phyloP scores from a whole-genome alignment of 306 rosid species.

The Rosa persica region DNA sequence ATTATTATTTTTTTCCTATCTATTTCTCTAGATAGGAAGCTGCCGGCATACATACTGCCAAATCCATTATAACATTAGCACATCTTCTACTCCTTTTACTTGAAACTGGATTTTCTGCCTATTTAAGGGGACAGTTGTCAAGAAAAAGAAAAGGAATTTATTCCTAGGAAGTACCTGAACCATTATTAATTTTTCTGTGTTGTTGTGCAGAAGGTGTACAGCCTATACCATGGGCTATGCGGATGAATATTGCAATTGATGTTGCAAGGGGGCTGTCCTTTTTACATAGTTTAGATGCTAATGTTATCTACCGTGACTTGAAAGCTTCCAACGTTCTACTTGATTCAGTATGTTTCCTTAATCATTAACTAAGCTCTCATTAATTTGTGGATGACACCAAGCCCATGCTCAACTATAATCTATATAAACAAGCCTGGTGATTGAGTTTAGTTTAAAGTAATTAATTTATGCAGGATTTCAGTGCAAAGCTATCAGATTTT shows the following conservation, averaged over 20 bases:
- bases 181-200: conserved; percentile 6
- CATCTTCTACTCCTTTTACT: not conserved
- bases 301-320: conserved; percentile 86
- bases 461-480: conserved; percentile 61
- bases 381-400: conserved; percentile 7
- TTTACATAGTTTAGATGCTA: conserved; percentile 68
- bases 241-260: conserved; percentile 66
- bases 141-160: not conserved
- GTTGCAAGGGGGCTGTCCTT: conserved; percentile 81
- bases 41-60: not conserved
- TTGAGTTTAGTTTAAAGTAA: conserved; percentile 7
- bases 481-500: conserved; percentile 81
- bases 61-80: not conserved
- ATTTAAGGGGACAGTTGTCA: not conserved
- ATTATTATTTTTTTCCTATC: not conserved
- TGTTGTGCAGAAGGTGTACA: conserved; percentile 74
- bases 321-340: conserved; percentile 93
- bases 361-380: conserved; percentile 10
- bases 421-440: conserved; percentile 20
- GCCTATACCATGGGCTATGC: conserved; percentile 68
- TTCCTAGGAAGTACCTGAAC: not conserved
- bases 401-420: not conserved
- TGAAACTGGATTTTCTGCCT: not conserved
- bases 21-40: not conserved
- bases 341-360: conserved; percentile 59